Conservation (phyloP, 2,329 filamentous ascomycete species). For the Aspergillus costaricaensis region DNA sequence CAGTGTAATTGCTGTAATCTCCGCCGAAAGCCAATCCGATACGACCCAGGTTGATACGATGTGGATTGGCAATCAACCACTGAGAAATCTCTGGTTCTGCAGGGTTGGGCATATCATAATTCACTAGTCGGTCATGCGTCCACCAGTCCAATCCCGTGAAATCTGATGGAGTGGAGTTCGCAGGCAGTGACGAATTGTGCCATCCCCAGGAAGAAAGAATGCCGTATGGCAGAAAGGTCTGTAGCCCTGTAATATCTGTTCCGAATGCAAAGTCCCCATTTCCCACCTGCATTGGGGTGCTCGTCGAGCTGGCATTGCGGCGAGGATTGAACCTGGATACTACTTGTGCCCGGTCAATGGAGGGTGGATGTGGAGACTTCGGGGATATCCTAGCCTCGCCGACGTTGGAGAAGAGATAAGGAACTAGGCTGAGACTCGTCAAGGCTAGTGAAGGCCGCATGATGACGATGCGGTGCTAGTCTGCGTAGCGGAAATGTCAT, state of each 20-base stretch:
- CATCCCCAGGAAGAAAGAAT: conserved; percentile 50
- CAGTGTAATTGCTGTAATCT: conserved; percentile 37
- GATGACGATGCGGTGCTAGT: neutral
- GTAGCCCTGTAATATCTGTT: conserved; percentile 49
- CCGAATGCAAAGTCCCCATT: conserved; percentile 54
- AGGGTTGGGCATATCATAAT: conserved; percentile 48
- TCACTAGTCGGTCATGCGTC: conserved; percentile 47
- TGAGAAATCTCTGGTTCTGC: conserved; percentile 48
- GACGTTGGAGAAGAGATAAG: neutral
- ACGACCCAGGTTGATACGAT: conserved; percentile 53
- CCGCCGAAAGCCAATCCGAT: conserved; percentile 51
- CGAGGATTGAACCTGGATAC: conserved; percentile 47
- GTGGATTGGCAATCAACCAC: conserved; percentile 58
- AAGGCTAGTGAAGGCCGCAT: neutral
- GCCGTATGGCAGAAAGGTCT: conserved; percentile 47
- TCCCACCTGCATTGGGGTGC: conserved; percentile 55
- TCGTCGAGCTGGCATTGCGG: conserved; percentile 51
- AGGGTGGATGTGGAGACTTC: neutral
- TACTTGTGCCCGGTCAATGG: conserved; percentile 12
- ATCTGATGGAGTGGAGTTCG: conserved; percentile 39
- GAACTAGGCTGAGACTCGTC: neutral
- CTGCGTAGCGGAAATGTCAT: neutral
- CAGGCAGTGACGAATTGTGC: conserved; percentile 50
- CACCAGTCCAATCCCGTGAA: conserved; percentile 49
- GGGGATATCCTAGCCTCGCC: neutral